Evolutionary conservation across 2,329 filamentous ascomycete genomes (phyloP).

Genomic region (Exophiala calicioides): DNA sequence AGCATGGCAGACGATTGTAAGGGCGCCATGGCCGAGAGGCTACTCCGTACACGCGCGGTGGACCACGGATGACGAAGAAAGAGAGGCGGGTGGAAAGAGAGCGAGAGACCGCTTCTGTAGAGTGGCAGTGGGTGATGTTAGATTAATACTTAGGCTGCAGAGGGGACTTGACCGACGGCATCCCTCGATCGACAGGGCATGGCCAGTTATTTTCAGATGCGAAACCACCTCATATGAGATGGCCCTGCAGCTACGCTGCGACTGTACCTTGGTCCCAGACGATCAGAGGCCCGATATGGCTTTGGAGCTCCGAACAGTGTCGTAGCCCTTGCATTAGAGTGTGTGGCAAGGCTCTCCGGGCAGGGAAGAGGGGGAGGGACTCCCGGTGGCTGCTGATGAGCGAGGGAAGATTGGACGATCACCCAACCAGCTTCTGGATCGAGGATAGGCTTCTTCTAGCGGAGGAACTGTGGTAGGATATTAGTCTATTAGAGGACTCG

Average conservation of each 20-base stretch:
- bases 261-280: too few relatives aligned
- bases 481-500: too few relatives aligned
- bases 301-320: not conserved
- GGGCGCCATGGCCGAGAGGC: conserved; percentile 8
- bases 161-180: too few relatives aligned
- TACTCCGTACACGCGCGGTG: not conserved
- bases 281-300: conserved; percentile 9
- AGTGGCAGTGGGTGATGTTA: too few relatives aligned
- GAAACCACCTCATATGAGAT: too few relatives aligned
- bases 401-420: conserved; percentile 13
- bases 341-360: conserved; percentile 1
- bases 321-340: conserved; percentile 18
- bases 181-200: too few relatives aligned
- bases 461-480: not conserved
- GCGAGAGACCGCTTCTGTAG: too few relatives aligned
- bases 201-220: too few relatives aligned
- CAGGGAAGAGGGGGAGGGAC: not conserved
- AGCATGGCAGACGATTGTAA: conserved; percentile 11
- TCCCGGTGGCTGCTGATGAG: too few relatives aligned
- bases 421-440: conserved; percentile 16
- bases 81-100: too few relatives aligned
- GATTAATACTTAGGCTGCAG: too few relatives aligned
- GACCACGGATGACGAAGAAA: conserved; percentile 2
- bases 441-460: conserved; percentile 4
- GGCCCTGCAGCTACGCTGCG: too few relatives aligned